phyloP scores from a whole-genome alignment of 2,329 filamentous ascomycete species.

The Elsinoe batatas region DNA sequence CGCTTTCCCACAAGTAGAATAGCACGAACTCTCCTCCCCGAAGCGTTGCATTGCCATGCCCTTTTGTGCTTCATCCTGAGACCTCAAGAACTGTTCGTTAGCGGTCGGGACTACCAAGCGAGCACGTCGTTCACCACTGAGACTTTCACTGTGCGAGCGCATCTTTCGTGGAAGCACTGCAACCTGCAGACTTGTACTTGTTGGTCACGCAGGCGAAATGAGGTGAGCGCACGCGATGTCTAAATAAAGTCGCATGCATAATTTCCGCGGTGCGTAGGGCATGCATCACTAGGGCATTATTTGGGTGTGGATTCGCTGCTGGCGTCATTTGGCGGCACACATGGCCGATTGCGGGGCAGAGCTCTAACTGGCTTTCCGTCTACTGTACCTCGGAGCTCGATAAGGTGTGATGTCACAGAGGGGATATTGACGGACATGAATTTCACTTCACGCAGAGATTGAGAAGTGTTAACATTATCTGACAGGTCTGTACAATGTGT shows the following conservation, averaged over 20 bases:
- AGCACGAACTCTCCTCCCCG: neutral
- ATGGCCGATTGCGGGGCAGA: constrained; percentile 3
- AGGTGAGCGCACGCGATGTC: too few relatives aligned
- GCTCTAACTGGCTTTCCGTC: too few relatives aligned
- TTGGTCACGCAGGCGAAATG: too few relatives aligned
- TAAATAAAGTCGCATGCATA: neutral
- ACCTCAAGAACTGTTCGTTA: neutral
- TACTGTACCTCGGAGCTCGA: neutral
- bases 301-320: neutral
- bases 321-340: neutral
- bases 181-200: too few relatives aligned
- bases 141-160: neutral
- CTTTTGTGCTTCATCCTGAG: neutral
- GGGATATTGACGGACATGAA: neutral
- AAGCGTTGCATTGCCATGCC: neutral
- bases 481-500: neutral
- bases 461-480: neutral
- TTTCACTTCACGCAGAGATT: neutral
- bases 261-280: neutral
- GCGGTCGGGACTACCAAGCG: too few relatives aligned
- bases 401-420: neutral
- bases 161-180: neutral
- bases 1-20: neutral
- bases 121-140: too few relatives aligned
- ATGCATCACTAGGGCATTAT: neutral